Evolutionary conservation across 2,329 filamentous ascomycete genomes (phyloP).

Genomic region (Exserohilum rostratum): DNA sequence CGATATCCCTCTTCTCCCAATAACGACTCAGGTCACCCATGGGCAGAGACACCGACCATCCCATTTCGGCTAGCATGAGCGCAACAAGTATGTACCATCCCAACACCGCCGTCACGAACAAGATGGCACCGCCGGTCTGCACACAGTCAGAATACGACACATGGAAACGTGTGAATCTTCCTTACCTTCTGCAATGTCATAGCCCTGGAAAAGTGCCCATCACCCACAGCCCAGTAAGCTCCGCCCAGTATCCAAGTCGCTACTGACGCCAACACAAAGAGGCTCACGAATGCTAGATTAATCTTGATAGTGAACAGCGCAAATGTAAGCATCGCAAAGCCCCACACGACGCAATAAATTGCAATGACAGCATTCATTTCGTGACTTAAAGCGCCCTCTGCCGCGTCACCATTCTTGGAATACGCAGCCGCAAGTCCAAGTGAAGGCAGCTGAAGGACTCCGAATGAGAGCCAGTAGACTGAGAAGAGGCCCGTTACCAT

Average conservation of each 20-base stretch:
- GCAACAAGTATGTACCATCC: slow-evolving; percentile 62
- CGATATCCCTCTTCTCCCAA: slow-evolving; percentile 49
- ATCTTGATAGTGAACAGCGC: slow-evolving; percentile 60
- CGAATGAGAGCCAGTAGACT: slow-evolving; percentile 60
- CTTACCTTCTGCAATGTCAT: slow-evolving; percentile 55
- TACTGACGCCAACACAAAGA: slow-evolving; percentile 56
- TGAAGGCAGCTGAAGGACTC: slow-evolving; percentile 57
- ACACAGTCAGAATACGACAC: neutral
- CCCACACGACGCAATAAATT: slow-evolving; percentile 60
- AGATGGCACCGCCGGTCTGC: slow-evolving; percentile 45
- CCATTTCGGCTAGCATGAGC: slow-evolving; percentile 62
- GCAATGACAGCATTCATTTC: slow-evolving; percentile 59
- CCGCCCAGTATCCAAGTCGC: slow-evolving; percentile 55
- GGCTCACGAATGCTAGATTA: slow-evolving; percentile 57
- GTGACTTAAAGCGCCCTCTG: slow-evolving; percentile 51
- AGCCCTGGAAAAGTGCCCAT: slow-evolving; percentile 53
- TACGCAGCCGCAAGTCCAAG: slow-evolving; percentile 56
- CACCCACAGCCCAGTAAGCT: slow-evolving; percentile 58
- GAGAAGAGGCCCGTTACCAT: slow-evolving; percentile 59
- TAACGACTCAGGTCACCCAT: slow-evolving; percentile 60
- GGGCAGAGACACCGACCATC: slow-evolving; percentile 56
- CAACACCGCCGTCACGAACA: slow-evolving; percentile 55
- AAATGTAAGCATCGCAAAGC: slow-evolving; percentile 59
- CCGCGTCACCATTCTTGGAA: slow-evolving; percentile 49
- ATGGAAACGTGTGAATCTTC: neutral